A percentile compares a stretch with the other conserved stretches of the same genome.
Conservation (phyloP, 106 monocot genomes). For the Xerophyta viscosa region DNA sequence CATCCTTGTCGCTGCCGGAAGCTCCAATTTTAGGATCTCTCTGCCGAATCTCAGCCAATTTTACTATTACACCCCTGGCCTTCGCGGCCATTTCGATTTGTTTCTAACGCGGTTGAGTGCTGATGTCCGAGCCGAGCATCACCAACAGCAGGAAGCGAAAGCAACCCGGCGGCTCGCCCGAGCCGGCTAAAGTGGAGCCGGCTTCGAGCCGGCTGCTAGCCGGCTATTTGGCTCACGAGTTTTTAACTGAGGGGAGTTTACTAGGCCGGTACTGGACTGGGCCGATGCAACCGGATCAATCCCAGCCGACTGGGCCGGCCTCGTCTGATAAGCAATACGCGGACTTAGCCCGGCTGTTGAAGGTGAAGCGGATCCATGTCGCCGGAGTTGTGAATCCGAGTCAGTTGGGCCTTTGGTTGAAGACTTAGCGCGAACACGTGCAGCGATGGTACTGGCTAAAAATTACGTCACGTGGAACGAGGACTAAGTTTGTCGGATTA, state of each 20-base stretch:
- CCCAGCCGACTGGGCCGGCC: neutral
- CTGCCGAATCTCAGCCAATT: neutral
- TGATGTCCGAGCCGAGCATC: neutral
- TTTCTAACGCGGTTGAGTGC: neutral
- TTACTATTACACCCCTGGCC: neutral
- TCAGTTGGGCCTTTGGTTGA: constrained; percentile 34
- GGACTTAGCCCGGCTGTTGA: constrained; percentile 23
- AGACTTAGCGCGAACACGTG: constrained; percentile 9
- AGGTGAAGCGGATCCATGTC: constrained; percentile 24
- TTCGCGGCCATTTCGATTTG: too few species aligned
- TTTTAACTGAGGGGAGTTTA: constrained; percentile 45
- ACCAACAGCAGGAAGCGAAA: constrained; percentile 12
- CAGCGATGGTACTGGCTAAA: too few species aligned
- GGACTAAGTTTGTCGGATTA: too few species aligned
- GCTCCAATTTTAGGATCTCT: neutral
- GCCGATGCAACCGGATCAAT: neutral
- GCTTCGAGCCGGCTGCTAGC: constrained; percentile 27
- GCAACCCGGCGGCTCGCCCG: constrained; percentile 14
- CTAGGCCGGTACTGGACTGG: constrained; percentile 13
- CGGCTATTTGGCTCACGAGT: constrained; percentile 61
- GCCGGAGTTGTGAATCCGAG: constrained; percentile 44
- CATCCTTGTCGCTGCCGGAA: too few species aligned
- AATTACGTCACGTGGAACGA: too few species aligned
- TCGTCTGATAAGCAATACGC: constrained; percentile 12
- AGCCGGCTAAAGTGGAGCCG: neutral